Evolutionary conservation across 305 asterid species (phyloP), one percentile per base, ranked within the genome.

Genomic region (Solanum hybrid): DNA sequence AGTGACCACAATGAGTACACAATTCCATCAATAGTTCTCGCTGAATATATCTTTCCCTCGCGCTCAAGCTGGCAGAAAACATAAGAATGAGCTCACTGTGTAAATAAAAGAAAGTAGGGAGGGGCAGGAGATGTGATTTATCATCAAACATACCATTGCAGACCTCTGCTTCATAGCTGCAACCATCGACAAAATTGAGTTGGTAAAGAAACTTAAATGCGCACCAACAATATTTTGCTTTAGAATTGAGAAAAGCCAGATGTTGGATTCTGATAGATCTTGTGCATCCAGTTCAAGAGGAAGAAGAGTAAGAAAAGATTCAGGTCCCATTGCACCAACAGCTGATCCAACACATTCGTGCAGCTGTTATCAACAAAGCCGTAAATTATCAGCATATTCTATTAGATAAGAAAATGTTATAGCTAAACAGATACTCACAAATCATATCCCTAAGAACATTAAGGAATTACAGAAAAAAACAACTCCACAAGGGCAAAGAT

Each of bases 1-100:
- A 97, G 92, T 13, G 99, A 97, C 99, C 99, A 97, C 92, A 97
- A 88, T 85, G 99, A 94, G 93, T 97, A 94, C 80, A 95, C 94
- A 87, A 95, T 92, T 87, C 99, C 98, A 89, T 94, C 94, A 64
- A 92, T 91, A 87, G 91, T 93, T 90, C 98, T 92, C 0, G 98
- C 98, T 10, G 95, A 93, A 90, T 95, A 91, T 51, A 92, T 60
- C 85, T 90, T 94, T 84, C 99, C 99, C 89, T 94, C 95, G 85
- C 87, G 95, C 89, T 95, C 94, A 88, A 95, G 93, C 99, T 97
- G 97, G 89, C 89, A 88, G 22, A 75, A 89, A 86, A 51, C 90
- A 29, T 15, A 89, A 34, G 19, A 40, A 38, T 78, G 10, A 69
- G 42, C 37, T 32, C 35, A 35, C 71, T 14, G 19, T 45, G 69